Evolutionary conservation across 2,329 filamentous ascomycete species (phyloP).

Genomic region (Teratosphaeria destructans): DNA sequence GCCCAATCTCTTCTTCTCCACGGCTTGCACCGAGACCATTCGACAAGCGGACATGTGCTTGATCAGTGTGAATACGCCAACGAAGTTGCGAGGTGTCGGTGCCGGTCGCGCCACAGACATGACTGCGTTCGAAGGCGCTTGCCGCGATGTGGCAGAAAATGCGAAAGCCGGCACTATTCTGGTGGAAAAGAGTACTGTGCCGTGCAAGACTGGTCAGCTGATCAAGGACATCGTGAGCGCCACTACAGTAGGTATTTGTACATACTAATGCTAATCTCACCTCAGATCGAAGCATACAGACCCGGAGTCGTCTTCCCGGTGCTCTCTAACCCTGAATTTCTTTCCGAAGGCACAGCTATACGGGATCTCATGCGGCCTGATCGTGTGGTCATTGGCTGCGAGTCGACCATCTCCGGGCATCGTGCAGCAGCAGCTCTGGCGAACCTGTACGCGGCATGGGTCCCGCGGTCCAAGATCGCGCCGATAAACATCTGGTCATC

Average conservation of each 20-base stretch:
- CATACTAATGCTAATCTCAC: background rate
- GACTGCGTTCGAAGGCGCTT: constrained; percentile 58
- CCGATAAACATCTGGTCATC: constrained; percentile 66
- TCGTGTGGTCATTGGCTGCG: constrained; percentile 64
- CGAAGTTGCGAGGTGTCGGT: constrained; percentile 58
- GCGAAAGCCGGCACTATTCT: constrained; percentile 58
- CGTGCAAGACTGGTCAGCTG: constrained; percentile 60
- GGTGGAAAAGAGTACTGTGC: constrained; percentile 73
- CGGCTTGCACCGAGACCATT: constrained; percentile 51
- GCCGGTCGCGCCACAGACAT: constrained; percentile 63
- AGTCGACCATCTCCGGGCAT: constrained; percentile 48
- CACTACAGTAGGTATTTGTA: background rate
- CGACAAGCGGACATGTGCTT: constrained; percentile 60
- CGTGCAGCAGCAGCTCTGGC: constrained; percentile 54
- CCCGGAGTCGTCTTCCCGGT: constrained; percentile 63
- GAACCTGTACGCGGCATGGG: constrained; percentile 59
- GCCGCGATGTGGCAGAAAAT: constrained; percentile 53
- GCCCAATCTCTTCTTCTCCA: constrained; percentile 64
- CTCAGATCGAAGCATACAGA: constrained; percentile 37
- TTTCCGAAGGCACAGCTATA: constrained; percentile 66
- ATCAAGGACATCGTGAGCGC: constrained; percentile 51
- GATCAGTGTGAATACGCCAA: constrained; percentile 70
- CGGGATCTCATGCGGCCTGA: constrained; percentile 59
- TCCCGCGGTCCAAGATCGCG: constrained; percentile 54
- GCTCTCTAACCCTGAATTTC: constrained; percentile 70